Conservation (phyloP, 1,139 yeast genomes). For the Dujonia santamariae region DNA sequence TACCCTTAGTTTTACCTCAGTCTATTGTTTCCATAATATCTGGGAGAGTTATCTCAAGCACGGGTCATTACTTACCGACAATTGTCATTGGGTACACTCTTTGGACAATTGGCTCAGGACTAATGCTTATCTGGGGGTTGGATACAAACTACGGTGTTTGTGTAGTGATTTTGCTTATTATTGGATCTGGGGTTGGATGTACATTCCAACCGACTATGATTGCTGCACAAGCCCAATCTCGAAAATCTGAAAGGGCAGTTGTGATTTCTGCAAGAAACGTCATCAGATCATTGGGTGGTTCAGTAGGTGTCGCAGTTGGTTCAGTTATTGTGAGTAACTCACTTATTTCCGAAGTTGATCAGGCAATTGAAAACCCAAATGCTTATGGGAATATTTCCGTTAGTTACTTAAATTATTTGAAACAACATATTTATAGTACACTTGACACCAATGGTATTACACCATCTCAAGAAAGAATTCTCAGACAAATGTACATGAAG, state of each 20-base stretch:
- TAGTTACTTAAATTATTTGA: slow-evolving; percentile 19
- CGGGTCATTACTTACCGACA: slow-evolving; percentile 40
- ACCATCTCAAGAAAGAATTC: slow-evolving; percentile 20
- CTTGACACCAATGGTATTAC: slow-evolving; percentile 25
- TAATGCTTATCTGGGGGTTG: slow-evolving; percentile 31
- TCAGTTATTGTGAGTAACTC: slow-evolving; percentile 42
- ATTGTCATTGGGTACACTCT: slow-evolving; percentile 37
- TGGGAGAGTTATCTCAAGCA: slow-evolving; percentile 40
- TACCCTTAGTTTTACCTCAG: slow-evolving; percentile 39
- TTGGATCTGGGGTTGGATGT: slow-evolving; percentile 49
- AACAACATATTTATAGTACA: slow-evolving; percentile 28
- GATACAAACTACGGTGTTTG: slow-evolving; percentile 27
- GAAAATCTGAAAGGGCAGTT: slow-evolving; percentile 48
- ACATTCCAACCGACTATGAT: slow-evolving; percentile 55
- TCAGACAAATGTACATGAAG: slow-evolving; percentile 31
- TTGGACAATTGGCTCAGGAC: slow-evolving; percentile 40
- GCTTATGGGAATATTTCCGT: slow-evolving; percentile 12
- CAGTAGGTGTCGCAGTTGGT: slow-evolving; percentile 47
- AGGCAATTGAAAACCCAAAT: slow-evolving; percentile 5
- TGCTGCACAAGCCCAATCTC: slow-evolving; percentile 49
- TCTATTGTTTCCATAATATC: slow-evolving; percentile 29
- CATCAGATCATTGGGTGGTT: slow-evolving; percentile 52
- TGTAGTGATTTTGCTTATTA: slow-evolving; percentile 31
- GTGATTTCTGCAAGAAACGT: slow-evolving; percentile 52
- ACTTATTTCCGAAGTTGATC: slow-evolving; percentile 22